Evolutionary conservation across 2,329 filamentous ascomycete species (phyloP), one percentile per base, ranked within the genome.

Genomic region (Pseudocercospora vitis): DNA sequence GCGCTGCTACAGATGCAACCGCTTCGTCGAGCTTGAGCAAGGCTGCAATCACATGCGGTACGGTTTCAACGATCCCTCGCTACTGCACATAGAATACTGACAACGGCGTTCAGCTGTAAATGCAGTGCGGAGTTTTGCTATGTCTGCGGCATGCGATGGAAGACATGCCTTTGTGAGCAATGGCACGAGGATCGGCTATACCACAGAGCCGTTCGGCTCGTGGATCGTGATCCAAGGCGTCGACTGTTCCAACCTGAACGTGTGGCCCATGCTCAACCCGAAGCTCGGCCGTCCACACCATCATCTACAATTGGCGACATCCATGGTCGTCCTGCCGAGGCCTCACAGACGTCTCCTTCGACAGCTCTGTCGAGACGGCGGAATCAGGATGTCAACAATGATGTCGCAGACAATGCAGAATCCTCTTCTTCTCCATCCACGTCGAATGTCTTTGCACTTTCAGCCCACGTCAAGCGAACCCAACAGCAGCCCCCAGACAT

Each of bases 11-110:
- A 52, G 57, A 0, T 85, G 82, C 58, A 60, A 57, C 2, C 54
- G 69, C 0, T 28, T 84, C 9, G 72, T 85, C 0, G 79, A 83
- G 65, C 66, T 81, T 0, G 24, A 63, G 0, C n/a, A 29, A 0
- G 81, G 82, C 1, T 84, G 82, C 55, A 71, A 79, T 47, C 81
- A 84, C 48, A 84, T 84, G 80, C 56, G 81, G 84, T 59, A 63
- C n/a, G n/a, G 3, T 66, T 39, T 0, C 80, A 75, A 23, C 0
- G 0, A 0, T 80, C 12, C n/a, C 6, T 3, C 3, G n/a, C n/a
- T n/a, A n/a, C n/a, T n/a, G n/a, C n/a, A n/a, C n/a, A n/a, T n/a
- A n/a, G n/a, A n/a, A n/a, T n/a, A 46, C 12, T 48, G 12, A 51
- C 23, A 11, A 3, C 16, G 4, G 11, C 23, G 42, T 52, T n/a